Evolutionary conservation across 768 basidiomycete species (phyloP).

Genomic region (Lyophyllum atratum): DNA sequence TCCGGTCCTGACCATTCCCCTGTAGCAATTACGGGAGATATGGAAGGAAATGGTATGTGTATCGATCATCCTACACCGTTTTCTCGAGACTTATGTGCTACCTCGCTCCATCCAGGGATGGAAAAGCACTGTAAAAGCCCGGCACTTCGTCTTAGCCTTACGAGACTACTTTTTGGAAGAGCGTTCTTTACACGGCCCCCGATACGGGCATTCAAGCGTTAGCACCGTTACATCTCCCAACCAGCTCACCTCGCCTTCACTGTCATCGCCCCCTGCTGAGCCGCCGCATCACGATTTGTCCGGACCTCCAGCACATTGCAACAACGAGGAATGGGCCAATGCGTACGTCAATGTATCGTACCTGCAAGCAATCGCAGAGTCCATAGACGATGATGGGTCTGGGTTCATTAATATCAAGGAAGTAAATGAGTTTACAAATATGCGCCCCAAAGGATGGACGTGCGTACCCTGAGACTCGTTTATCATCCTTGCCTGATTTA

Average conservation of each 20-base stretch:
- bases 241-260: slow-evolving; percentile 4
- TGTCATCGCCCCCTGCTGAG: slow-evolving; percentile 14
- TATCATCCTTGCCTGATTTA: not conserved
- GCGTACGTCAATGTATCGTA: slow-evolving; percentile 40
- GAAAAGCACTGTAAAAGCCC: slow-evolving; percentile 54
- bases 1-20: not conserved
- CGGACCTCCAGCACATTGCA: slow-evolving; percentile 15
- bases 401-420: slow-evolving; percentile 43
- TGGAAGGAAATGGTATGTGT: slow-evolving; percentile 55
- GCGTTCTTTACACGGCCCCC: not conserved
- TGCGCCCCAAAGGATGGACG: slow-evolving; percentile 38
- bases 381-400: slow-evolving; percentile 42
- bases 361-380: slow-evolving; percentile 41
- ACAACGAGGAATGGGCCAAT: slow-evolving; percentile 40
- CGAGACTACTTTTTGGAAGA: slow-evolving; percentile 37
- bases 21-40: slow-evolving; percentile 45
- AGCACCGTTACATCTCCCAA: slow-evolving; percentile 5
- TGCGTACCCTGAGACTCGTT: slow-evolving; percentile 11
- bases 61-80: not conserved
- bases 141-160: slow-evolving; percentile 47
- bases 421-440: slow-evolving; percentile 37
- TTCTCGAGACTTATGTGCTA: not conserved
- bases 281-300: not conserved
- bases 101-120: slow-evolving; percentile 35
- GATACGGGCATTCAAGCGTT: too few species aligned